Evolutionary conservation across 805 yeast species (phyloP).

Genomic region (Starmerella sp.): DNA sequence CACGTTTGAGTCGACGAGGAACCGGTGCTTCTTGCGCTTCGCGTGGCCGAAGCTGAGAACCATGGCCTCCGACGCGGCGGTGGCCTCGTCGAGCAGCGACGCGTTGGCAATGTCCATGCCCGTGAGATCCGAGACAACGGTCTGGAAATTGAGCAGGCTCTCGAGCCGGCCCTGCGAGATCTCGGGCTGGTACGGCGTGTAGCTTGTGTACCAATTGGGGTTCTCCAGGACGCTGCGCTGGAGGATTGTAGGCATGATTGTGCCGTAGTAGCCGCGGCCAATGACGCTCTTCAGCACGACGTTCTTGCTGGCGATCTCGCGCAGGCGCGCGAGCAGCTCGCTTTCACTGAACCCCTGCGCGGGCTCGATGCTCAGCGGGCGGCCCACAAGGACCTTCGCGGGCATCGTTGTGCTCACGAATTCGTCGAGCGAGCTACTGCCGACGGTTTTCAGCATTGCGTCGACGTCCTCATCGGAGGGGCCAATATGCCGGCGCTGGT

Average conservation of each 20-base stretch:
- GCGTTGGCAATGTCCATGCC: constrained; percentile 94
- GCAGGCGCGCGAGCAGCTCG: constrained; percentile 60
- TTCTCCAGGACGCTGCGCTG: constrained; percentile 84
- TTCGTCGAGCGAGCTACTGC: constrained; percentile 53
- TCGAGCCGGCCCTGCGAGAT: constrained; percentile 94
- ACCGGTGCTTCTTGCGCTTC: constrained; percentile 56
- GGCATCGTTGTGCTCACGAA: constrained; percentile 73
- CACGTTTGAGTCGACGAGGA: constrained; percentile 60
- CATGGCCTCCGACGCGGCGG: constrained; percentile 98
- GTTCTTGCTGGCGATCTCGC: constrained; percentile 63
- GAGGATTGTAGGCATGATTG: constrained; percentile 79
- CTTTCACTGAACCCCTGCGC: constrained; percentile 66
- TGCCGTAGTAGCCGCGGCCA: constrained; percentile 92
- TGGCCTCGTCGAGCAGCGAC: constrained; percentile 87
- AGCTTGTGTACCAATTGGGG: constrained; percentile 98
- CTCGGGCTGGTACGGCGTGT: constrained; percentile 97
- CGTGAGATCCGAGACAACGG: constrained; percentile 80
- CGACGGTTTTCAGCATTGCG: constrained; percentile 55
- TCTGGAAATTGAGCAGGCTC: constrained; percentile 80
- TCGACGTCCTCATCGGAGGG: constrained; percentile 48
- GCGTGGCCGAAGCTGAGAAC: constrained; percentile 58
- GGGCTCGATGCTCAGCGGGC: constrained; percentile 60
- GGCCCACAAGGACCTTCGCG: constrained; percentile 53
- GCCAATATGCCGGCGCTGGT: constrained; percentile 85
- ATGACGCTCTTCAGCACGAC: constrained; percentile 62